A percentile compares a stretch with the other conserved stretches of the same genome.
Evolutionary conservation across 2,329 filamentous ascomycete species (phyloP).

Genomic region (Fusarium sp.): DNA sequence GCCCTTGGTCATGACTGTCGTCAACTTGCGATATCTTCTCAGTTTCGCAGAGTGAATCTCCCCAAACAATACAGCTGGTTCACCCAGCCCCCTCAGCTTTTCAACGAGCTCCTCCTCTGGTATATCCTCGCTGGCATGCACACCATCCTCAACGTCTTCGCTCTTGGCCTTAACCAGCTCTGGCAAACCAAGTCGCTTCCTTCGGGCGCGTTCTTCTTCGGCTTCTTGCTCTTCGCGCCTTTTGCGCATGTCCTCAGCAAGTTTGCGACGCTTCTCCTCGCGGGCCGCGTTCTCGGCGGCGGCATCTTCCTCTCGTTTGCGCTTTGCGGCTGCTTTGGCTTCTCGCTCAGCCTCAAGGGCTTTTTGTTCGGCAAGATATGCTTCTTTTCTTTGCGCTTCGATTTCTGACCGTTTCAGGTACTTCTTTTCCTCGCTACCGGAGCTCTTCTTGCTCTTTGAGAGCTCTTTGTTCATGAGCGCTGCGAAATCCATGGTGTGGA

Average conservation of each 20-base stretch:
- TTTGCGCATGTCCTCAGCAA: constrained; percentile 82
- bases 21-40: constrained; percentile 75
- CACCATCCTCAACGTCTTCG: constrained; percentile 56
- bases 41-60: constrained; percentile 78
- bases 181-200: constrained; percentile 83
- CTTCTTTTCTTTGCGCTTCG: constrained; percentile 82
- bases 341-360: constrained; percentile 76
- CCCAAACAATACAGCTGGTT: constrained; percentile 82
- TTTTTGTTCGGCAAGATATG: constrained; percentile 85
- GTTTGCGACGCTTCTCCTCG: constrained; percentile 81
- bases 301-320: constrained; percentile 89
- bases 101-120: constrained; percentile 74
- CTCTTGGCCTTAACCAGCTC: constrained; percentile 66
- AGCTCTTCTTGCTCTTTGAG: constrained; percentile 75
- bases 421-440: constrained; percentile 68
- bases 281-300: constrained; percentile 73
- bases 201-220: constrained; percentile 75
- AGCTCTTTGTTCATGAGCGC: constrained; percentile 94
- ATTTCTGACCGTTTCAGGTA: constrained; percentile 87
- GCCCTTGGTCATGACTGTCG: constrained; percentile 71
- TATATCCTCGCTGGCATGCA: constrained; percentile 67
- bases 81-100: constrained; percentile 75
- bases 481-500: constrained; percentile 86
- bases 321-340: constrained; percentile 78
- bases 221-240: constrained; percentile 78